Evolutionary conservation across 1,284 basidiomycete genomes (phyloP).

Genomic region (Anthracocystis panici-leucophaei): DNA sequence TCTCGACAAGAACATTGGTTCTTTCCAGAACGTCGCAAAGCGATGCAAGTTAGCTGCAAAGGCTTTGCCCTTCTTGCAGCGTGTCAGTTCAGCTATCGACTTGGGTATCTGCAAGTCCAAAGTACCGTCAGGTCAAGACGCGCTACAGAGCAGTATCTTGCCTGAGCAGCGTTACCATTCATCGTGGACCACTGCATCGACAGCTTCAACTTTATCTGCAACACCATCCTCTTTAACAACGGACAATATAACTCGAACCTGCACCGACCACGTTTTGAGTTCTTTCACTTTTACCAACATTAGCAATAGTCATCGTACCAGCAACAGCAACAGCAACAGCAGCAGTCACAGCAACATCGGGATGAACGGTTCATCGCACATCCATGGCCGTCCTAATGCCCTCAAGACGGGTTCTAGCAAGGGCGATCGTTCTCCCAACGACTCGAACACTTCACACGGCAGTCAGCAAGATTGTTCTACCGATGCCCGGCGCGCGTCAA

Average conservation of each 20-base stretch:
- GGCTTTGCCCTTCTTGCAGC: constrained; percentile 35
- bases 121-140: not conserved
- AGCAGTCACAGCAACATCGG: not conserved
- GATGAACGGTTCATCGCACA: not conserved
- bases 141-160: constrained; percentile 7
- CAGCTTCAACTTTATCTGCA: too few species aligned
- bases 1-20: constrained; percentile 37
- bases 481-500: constrained; percentile 5
- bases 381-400: not conserved
- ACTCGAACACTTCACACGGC: not conserved
- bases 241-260: not conserved
- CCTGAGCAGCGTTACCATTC: not conserved
- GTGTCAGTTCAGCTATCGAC: constrained; percentile 30
- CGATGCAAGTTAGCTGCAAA: constrained; percentile 39
- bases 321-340: constrained; percentile 11
- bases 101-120: constrained; percentile 20
- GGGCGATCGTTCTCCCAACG: not conserved
- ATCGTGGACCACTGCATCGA: not conserved
- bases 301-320: constrained; percentile 11
- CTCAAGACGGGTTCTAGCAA: not conserved
- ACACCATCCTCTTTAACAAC: not conserved
- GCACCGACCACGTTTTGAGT: not conserved
- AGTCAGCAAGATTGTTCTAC: not conserved
- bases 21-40: constrained; percentile 36
- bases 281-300: constrained; percentile 19